A percentile compares a stretch with the other conserved stretches of the same genome.
Conservation (phyloP, 371 early-diverging fungal species). For the Mortierella sp. region DNA sequence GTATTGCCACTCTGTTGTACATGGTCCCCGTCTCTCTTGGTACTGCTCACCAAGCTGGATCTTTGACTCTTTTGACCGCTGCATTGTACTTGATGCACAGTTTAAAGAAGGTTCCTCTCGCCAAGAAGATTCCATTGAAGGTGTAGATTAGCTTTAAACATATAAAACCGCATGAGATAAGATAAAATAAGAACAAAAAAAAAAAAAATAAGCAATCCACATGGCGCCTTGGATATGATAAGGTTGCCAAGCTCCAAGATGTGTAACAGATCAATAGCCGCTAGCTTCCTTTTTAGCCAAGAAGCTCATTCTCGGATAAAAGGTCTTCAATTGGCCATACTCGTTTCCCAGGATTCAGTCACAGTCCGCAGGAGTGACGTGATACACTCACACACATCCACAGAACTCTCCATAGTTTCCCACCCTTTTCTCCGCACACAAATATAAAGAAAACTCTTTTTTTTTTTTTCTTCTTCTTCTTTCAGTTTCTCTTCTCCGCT, state of each 20-base stretch:
- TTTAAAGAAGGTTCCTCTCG: conserved; percentile 71
- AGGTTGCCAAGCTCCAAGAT: not conserved
- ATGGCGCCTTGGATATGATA: not conserved
- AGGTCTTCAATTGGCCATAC: conserved; percentile 1
- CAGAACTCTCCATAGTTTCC: not conserved
- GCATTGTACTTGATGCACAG: conserved; percentile 87
- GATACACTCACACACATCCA: not conserved
- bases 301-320: not conserved
- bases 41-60: conserved; percentile 96
- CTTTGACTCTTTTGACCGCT: conserved; percentile 87
- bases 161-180: too few relatives aligned
- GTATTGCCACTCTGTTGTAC: conserved; percentile 92
- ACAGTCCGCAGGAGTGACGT: not conserved
- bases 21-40: conserved; percentile 95
- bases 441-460: not conserved
- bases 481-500: conserved; percentile 7
- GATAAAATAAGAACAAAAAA: too few relatives aligned
- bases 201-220: too few relatives aligned
- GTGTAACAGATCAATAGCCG: not conserved
- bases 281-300: not conserved
- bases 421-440: conserved; percentile 1
- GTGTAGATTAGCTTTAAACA: not conserved
- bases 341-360: conserved; percentile 7
- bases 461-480: not conserved
- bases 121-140: conserved; percentile 41